Evolutionary conservation across 2,329 filamentous ascomycete genomes (phyloP), one percentile per base, ranked within the genome.

Genomic region (Graphium sp.): DNA sequence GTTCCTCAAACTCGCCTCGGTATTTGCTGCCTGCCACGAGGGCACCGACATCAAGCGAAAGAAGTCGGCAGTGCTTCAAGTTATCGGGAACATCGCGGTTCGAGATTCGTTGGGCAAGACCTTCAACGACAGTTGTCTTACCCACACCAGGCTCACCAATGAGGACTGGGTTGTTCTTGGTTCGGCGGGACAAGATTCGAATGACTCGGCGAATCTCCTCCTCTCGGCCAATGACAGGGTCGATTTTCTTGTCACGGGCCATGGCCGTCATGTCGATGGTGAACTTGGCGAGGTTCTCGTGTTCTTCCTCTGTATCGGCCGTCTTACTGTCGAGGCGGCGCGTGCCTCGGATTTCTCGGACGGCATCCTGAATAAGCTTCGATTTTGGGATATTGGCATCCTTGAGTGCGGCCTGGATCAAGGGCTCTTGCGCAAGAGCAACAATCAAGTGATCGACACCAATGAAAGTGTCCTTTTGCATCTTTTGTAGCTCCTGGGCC

Each of bases 131-230:
- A 5, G 89, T 94, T 5, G 89, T 98, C 62, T 98, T 98, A 47
- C 89, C 89, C 15, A 95, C 89, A 74, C 89, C 89, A 20, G 89
- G 87, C 48, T 95, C 85, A 58, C 89, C 89, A 39, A 98, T 95
- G 39, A 98, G 69, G 27, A 95, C 87, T 2, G 89, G 89, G 54
- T 98, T 98, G 64, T 98, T 95, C 68, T 95, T 95, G 36, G 87
- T 95, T 47, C 87, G 71, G 49, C 89, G 69, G 20, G 84, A 92
- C 36, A 95, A 60, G 38, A 95, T 95, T 33, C 87, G 75, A 40
- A 95, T 73, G 15, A 93, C 85, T 44, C 87, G 68, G 44, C 87
- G 68, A 43, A 94, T 94, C 51, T 95, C 89, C 47, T 94, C 87
- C 50, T 95, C 87, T 55, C 87, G 72, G 23, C 87, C 87, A 54